Percentiles rank a stretch among this genome's conserved stretches.
Conservation (phyloP, 1,284 basidiomycete genomes). For the Cryptococcus floricola region DNA sequence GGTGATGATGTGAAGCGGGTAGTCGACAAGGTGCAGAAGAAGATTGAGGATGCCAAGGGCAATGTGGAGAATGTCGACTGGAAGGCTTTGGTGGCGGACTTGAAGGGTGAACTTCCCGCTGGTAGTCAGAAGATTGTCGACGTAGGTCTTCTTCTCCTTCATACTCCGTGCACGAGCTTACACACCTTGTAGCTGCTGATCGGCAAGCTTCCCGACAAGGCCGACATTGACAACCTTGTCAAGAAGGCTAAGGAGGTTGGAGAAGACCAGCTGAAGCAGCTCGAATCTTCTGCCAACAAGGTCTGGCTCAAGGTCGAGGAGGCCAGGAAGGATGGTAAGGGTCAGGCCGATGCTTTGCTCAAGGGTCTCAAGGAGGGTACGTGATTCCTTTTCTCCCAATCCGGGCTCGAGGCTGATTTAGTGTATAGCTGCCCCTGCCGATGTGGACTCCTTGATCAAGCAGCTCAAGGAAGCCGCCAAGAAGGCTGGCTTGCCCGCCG, state of each 20-base stretch:
- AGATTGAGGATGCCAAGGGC: slow-evolving; percentile 41
- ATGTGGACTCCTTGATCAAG: slow-evolving; percentile 43
- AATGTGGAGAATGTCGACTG: slow-evolving; percentile 44
- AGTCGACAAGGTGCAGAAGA: slow-evolving; percentile 40
- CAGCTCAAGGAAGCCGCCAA: slow-evolving; percentile 44
- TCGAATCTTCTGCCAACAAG: slow-evolving; percentile 38
- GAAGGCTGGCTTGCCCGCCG: slow-evolving; percentile 45
- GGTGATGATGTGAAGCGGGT: slow-evolving; percentile 43
- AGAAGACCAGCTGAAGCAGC: slow-evolving; percentile 34
- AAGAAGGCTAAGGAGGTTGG: slow-evolving; percentile 35
- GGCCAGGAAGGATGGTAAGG: slow-evolving; percentile 41
- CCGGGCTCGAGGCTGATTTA: slow-evolving; percentile 4
- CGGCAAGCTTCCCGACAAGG: slow-evolving; percentile 36
- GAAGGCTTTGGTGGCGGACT: slow-evolving; percentile 35
- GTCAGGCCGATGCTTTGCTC: slow-evolving; percentile 36
- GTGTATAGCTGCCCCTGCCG: slow-evolving; percentile 30
- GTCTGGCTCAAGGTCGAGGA: slow-evolving; percentile 40
- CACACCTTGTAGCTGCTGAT: slow-evolving; percentile 24
- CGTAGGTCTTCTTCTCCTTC: slow-evolving; percentile 19
- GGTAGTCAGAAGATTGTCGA: slow-evolving; percentile 36
- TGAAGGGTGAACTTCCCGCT: slow-evolving; percentile 40
- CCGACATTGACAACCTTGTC: slow-evolving; percentile 38
- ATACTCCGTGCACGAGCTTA: not conserved
- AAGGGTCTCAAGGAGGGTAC: slow-evolving; percentile 40
- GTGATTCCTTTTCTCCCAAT: slow-evolving; percentile 4